A percentile compares a stretch with the other conserved stretches of the same genome.
Conservation (phyloP, 192 early-diverging fungal species). For the Coemansia sp. region DNA sequence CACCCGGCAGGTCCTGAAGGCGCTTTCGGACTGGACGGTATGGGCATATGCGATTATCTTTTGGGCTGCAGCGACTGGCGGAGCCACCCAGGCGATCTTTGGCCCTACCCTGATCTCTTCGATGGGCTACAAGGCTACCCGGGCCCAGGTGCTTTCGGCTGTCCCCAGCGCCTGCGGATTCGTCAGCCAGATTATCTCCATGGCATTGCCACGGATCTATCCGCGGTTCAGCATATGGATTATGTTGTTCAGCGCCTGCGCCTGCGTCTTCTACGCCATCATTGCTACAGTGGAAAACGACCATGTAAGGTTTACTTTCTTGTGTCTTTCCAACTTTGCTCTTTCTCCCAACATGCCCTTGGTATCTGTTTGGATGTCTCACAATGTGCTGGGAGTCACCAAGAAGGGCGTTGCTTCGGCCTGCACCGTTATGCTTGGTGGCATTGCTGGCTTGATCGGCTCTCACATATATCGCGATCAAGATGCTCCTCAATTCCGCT, state of each 20-base stretch:
- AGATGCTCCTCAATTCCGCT: conserved; percentile 55
- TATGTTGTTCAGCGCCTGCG: conserved; percentile 48
- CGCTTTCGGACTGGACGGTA: conserved; percentile 46
- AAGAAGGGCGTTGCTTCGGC: conserved; percentile 58
- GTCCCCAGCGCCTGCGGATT: conserved; percentile 49
- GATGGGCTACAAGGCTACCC: conserved; percentile 51
- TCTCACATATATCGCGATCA: conserved; percentile 59
- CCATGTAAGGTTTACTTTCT: conserved; percentile 35
- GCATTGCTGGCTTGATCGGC: conserved; percentile 55
- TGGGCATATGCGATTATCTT: conserved; percentile 51
- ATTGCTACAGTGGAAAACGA: conserved; percentile 38
- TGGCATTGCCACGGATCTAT: conserved; percentile 34
- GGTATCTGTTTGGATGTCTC: conserved; percentile 57
- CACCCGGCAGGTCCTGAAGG: conserved; percentile 30
- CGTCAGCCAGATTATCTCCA: conserved; percentile 30
- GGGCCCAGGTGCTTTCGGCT: conserved; percentile 42
- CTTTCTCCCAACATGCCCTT: conserved; percentile 51
- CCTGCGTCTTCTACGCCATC: conserved; percentile 55
- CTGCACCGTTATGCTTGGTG: conserved; percentile 52
- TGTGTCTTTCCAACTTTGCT: conserved; percentile 46
- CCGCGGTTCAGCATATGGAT: conserved; percentile 43
- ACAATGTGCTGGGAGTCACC: conserved; percentile 59
- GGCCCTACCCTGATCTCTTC: conserved; percentile 36
- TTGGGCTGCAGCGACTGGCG: conserved; percentile 45
- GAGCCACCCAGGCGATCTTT: conserved; percentile 47